Base-by-base conservation (phyloP, 345 rosid genomes). In the Gossypium rotundifolium region DNA sequence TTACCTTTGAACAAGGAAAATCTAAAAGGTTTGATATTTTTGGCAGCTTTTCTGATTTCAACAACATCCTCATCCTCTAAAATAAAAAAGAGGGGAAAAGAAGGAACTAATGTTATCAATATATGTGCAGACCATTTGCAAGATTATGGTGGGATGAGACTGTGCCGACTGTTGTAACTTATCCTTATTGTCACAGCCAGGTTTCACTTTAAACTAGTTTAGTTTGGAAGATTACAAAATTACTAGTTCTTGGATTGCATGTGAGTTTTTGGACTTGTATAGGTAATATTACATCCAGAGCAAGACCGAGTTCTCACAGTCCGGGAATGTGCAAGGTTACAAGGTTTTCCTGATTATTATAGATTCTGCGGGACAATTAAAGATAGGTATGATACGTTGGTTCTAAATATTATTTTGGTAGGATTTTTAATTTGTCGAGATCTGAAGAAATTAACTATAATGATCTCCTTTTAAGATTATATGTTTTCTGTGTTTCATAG, bases 81-180 rank as follows among this genome's bases (percentile, higher is more conserved):
- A 29, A 53, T 3, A 1, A 16, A 51, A 51, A 59, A 22, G 52
- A 16, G 20, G 25, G 1, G 62, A n/a, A 42, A 20, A 33, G 9
- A 48, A 27, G 5, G 49, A 45, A 27, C 13, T 72, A 64, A 60
- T 42, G 9, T 45, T 55, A 17, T 64, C 18, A 27, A 12, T 75
- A 23, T 74, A 23, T 51, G 20, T 74, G 75, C 82, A 94, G 98
- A 74, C 97, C 97, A 14, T 94, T 87, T 82, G 97, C 79, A 7
- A 89, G 97, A 79, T 78, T 94, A 74, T 94, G 98, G 97, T 94
- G 98, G 97, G 98, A 94, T 65, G 97, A 94, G 76, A 92, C 97
- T 2, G 90, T 92, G 82, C 85, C 97, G 20, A 94, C 97, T 7
- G 83, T 94, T 18, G 74, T 92, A 58, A 92, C 97, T 61, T 76